Evolutionary conservation across 768 basidiomycete genomes (phyloP), one percentile per base, ranked within the genome.

Genomic region (Lentinula edodes): DNA sequence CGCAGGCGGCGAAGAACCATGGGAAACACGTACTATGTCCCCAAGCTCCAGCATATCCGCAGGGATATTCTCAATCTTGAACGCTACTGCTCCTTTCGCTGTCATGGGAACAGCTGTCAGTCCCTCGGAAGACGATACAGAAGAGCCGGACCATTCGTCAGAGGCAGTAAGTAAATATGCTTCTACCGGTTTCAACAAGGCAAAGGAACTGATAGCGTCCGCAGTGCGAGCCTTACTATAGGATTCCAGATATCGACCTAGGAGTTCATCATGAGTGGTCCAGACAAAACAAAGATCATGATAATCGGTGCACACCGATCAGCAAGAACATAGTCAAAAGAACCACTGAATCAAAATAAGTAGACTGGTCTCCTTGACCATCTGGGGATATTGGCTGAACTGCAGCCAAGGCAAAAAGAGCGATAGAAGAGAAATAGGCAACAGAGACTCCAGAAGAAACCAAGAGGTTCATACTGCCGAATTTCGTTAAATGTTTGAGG

Each of bases 391-490:
- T 74, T 48, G 71, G 58, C 45, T 77, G 74, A 35, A 70, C 73
- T 0, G 84, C 81, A 0, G 88, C 82, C 1, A 91, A 75, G 12
- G 76, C 83, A 9, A 94, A 75, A 48, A 91, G 79, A 1, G 79
- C 88, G 6, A 94, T 73, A 6, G 90, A 91, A 0, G 92, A 80
- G 50, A 90, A 84, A 67, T 93, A 95, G 0, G 89, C 87, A 1
- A 90, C 85, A 0, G 87, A 84, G 3, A 92, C 90, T 7, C 87
- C 89, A 3, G 81, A 75, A 3, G 88, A 87, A 53, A 90, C 91
- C 20, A 95, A 76, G 18, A 92, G 79, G 69, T 93, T 92, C 93
- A 95, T 95, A 66, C 88, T 90, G 0, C 93, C 93, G 66, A 93
- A 95, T 13, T 80, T 76, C 57, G 85, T 76, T 59, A 92, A 83